Conservation (phyloP, 441 rosid species). For the Eutrema salsugineum region DNA sequence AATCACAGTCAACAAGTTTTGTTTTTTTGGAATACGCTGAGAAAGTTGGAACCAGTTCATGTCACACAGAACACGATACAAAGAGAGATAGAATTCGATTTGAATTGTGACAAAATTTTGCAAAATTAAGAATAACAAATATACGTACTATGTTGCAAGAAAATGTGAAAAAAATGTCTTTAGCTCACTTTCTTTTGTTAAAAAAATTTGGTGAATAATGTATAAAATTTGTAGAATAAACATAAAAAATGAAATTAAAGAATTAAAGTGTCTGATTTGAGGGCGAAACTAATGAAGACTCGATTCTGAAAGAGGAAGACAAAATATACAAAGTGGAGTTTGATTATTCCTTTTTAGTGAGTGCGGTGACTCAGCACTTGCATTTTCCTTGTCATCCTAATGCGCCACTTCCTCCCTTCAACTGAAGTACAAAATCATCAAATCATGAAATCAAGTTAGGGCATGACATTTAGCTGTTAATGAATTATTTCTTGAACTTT, state of each 20-base stretch:
- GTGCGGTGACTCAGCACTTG: slow-evolving; percentile 28
- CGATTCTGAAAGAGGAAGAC: slow-evolving; percentile 3
- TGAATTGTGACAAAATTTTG: background rate
- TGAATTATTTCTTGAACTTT: background rate
- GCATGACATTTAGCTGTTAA: slow-evolving; percentile 12
- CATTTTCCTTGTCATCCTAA: slow-evolving; percentile 23
- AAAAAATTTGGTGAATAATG: background rate
- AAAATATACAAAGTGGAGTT: slow-evolving; percentile 17
- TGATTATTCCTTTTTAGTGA: slow-evolving; percentile 30
- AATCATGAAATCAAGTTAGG: slow-evolving; percentile 8
- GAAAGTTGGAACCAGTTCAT: slow-evolving; percentile 4
- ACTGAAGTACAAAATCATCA: slow-evolving; percentile 22
- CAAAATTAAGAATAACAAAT: background rate
- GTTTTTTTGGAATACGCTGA: background rate
- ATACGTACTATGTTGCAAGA: background rate
- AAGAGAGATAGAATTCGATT: background rate
- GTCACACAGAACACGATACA: background rate
- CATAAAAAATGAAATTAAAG: background rate
- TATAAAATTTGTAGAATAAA: background rate
- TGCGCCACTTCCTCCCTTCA: slow-evolving; percentile 14
- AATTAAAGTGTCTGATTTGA: background rate
- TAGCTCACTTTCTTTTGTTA: background rate
- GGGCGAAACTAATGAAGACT: background rate
- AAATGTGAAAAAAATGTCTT: background rate
- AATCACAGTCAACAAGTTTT: background rate